Percentiles rank a stretch among this genome's conserved stretches.
phyloP scores from a whole-genome alignment of 257 asterid species.

The Solanum corneliomulleri region DNA sequence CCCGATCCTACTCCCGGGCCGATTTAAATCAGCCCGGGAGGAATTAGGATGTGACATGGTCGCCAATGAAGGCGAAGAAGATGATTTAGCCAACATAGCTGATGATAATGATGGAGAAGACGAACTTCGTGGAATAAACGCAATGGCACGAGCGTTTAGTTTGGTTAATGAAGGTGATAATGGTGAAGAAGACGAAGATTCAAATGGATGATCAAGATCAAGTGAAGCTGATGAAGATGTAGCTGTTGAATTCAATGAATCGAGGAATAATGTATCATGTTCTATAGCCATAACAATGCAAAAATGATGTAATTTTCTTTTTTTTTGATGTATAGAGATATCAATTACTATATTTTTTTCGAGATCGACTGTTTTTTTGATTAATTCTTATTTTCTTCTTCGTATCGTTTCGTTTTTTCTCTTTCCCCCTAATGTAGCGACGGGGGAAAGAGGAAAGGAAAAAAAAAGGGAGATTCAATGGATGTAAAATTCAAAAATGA shows the following conservation, averaged over 20 bases:
- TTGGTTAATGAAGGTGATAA: neutral
- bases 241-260: neutral
- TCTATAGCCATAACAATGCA: neutral
- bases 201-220: neutral
- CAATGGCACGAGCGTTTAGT: conserved; percentile 72
- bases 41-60: neutral
- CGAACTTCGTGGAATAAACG: conserved; percentile 52
- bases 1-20: neutral
- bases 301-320: neutral
- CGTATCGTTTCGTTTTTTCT: neutral
- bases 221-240: neutral
- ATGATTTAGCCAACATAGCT: neutral
- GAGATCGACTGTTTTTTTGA: neutral
- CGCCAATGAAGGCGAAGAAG: neutral
- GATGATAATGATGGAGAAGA: neutral
- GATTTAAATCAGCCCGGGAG: neutral
- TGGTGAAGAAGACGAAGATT: neutral
- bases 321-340: neutral
- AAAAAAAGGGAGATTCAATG: neutral
- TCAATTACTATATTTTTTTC: neutral
- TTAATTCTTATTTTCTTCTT: neutral
- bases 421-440: neutral
- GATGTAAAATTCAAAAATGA: neutral
- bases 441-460: neutral
- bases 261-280: neutral